A percentile compares a stretch with the other conserved stretches of the same genome.
Conservation (phyloP, 2,329 filamentous ascomycete species). For the Scopulariopsis brevicaulis region DNA sequence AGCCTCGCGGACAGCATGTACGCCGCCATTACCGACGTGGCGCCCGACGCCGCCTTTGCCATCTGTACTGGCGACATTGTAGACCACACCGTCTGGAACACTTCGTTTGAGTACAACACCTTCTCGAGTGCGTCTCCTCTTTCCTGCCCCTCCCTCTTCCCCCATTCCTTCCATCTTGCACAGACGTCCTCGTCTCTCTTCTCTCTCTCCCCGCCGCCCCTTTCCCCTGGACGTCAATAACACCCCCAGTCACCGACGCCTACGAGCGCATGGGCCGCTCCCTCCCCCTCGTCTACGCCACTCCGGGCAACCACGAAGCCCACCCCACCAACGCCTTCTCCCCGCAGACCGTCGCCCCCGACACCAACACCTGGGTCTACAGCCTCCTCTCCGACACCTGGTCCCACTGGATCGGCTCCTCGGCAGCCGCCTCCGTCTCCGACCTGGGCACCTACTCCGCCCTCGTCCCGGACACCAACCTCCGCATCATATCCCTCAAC, state of each 20-base stretch:
- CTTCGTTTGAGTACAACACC: slow-evolving; percentile 20
- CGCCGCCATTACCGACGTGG: slow-evolving; percentile 31
- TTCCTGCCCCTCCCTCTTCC: not conserved
- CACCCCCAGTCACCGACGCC: slow-evolving; percentile 24
- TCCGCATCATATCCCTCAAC: slow-evolving; percentile 48
- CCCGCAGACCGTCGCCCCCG: slow-evolving; percentile 22
- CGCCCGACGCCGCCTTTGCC: slow-evolving; percentile 36
- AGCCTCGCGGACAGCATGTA: slow-evolving; percentile 44
- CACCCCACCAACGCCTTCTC: slow-evolving; percentile 40
- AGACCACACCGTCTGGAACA: slow-evolving; percentile 38
- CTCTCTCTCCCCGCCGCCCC: not conserved
- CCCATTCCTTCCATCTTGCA: not conserved
- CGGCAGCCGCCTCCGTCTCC: slow-evolving; percentile 19
- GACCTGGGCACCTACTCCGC: slow-evolving; percentile 38
- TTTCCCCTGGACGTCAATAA: no score
- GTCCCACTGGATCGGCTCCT: slow-evolving; percentile 31
- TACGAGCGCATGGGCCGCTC: slow-evolving; percentile 32
- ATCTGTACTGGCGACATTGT: slow-evolving; percentile 50
- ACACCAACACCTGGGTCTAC: slow-evolving; percentile 41
- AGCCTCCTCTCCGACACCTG: slow-evolving; percentile 32
- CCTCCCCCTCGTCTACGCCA: slow-evolving; percentile 35
- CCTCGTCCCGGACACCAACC: slow-evolving; percentile 28
- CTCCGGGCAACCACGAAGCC: slow-evolving; percentile 46
- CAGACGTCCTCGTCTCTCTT: not conserved
- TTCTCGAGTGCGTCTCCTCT: slow-evolving; percentile 1